Evolutionary conservation across 169 alveolate species (phyloP).

Genomic region (Cytauxzoon felis): DNA sequence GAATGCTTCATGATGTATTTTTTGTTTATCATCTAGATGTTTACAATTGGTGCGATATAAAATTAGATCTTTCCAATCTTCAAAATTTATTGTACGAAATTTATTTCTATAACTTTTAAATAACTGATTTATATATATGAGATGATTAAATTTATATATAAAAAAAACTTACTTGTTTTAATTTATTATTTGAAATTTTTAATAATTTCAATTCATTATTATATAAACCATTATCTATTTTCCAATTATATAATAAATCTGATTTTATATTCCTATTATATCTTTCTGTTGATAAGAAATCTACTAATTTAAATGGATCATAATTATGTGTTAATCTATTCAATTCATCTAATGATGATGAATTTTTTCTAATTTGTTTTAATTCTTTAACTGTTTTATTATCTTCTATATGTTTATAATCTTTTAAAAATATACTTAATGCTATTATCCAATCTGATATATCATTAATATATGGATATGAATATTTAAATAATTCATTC

Average conservation of each 20-base stretch:
- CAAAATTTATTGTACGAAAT: too few relatives aligned
- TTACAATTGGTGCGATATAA: conserved; percentile 39
- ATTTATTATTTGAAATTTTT: background rate
- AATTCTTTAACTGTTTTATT: background rate
- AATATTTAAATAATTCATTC: conserved; percentile 22
- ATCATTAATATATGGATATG: conserved; percentile 23
- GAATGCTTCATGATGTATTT: conserved; percentile 39
- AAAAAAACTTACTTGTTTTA: background rate
- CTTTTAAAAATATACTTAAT: background rate
- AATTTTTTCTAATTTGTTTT: background rate
- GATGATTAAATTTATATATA: too few relatives aligned
- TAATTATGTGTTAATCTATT: conserved; percentile 19
- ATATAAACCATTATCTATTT: background rate
- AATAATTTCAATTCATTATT: background rate
- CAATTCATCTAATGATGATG: background rate
- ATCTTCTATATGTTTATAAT: background rate
- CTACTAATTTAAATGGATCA: conserved; percentile 27
- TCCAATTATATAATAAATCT: background rate
- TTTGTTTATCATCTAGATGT: background rate
- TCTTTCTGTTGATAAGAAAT: background rate
- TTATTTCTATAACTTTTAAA: background rate
- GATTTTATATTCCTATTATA: background rate
- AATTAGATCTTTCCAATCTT: conserved; percentile 4
- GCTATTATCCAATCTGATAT: conserved; percentile 46
- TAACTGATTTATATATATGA: background rate